Percentiles rank a stretch among this genome's conserved stretches.
Conservation (phyloP, 106 monocot species). For the Acorus gramineus region DNA sequence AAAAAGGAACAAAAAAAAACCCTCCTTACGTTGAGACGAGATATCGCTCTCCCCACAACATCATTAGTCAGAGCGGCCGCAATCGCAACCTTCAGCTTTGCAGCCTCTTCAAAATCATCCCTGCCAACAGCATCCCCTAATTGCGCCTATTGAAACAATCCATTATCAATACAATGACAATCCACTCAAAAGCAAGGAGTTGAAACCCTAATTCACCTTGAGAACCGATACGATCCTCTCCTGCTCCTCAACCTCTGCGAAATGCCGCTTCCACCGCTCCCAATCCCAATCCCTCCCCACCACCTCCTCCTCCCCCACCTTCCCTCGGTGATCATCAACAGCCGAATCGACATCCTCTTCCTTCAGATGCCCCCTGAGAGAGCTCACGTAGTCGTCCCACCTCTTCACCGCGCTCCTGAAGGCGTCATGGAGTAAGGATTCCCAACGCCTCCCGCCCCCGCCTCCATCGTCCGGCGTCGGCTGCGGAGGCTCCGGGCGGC, state of each 20-base stretch:
- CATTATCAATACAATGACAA: no score
- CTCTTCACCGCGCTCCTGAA: slow-evolving; percentile 44
- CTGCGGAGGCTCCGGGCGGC: background rate
- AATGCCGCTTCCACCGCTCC: slow-evolving; percentile 81
- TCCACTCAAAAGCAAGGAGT: no score
- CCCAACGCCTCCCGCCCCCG: slow-evolving; percentile 31
- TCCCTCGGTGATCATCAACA: no score
- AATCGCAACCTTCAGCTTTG: slow-evolving; percentile 71
- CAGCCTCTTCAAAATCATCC: slow-evolving; percentile 82
- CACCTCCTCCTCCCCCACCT: background rate
- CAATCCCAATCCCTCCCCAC: slow-evolving; percentile 60
- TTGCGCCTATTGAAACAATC: slow-evolving; percentile 43
- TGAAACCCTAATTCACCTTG: slow-evolving; percentile 29
- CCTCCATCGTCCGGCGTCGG: background rate
- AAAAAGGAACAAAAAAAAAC: slow-evolving; percentile 2
- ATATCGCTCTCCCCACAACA: slow-evolving; percentile 61
- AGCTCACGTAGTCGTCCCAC: slow-evolving; percentile 53
- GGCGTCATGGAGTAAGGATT: slow-evolving; percentile 41
- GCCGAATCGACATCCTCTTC: background rate
- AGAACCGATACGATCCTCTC: slow-evolving; percentile 54
- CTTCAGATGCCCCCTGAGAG: slow-evolving; percentile 8
- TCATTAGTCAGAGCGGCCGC: slow-evolving; percentile 47
- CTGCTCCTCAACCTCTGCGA: slow-evolving; percentile 62
- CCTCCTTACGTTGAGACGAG: slow-evolving; percentile 41
- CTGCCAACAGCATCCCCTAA: slow-evolving; percentile 49